A percentile compares a stretch with the other conserved stretches of the same genome.
phyloP scores from a whole-genome alignment of 1,284 basidiomycete species.

The Schizophyllum amplum region DNA sequence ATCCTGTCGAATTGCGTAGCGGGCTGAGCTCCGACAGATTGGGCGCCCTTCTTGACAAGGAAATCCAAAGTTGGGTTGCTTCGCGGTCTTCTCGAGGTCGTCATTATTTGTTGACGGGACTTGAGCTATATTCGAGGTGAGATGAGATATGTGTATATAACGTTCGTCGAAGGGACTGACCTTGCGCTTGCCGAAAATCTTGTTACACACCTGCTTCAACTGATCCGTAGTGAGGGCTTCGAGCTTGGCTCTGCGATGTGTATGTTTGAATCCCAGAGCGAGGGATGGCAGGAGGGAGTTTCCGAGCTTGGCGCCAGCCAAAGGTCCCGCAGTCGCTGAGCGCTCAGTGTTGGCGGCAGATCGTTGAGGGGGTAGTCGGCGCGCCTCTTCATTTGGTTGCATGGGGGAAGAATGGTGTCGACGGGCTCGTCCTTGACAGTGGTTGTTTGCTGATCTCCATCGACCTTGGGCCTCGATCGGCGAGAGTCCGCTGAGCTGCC shows the following conservation, averaged over 20 bases:
- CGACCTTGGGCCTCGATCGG: background rate
- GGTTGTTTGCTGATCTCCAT: background rate
- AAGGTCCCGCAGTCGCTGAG: too few relatives aligned
- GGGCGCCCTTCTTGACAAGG: background rate
- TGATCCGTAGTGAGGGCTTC: background rate
- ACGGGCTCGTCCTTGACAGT: background rate
- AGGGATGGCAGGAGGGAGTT: too few relatives aligned
- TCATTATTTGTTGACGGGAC: background rate
- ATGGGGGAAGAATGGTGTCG: background rate
- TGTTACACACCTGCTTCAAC: background rate
- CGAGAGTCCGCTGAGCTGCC: background rate
- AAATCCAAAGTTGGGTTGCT: background rate
- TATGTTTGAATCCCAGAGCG: background rate
- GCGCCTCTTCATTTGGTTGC: too few relatives aligned
- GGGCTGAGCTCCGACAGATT: background rate
- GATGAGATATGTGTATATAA: background rate
- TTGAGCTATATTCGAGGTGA: background rate
- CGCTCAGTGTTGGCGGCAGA: too few relatives aligned
- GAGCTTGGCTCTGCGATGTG: background rate
- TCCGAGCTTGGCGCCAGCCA: too few relatives aligned
- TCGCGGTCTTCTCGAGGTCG: background rate
- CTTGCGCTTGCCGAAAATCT: background rate
- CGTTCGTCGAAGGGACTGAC: background rate
- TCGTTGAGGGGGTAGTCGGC: too few relatives aligned
- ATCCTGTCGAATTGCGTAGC: background rate